These are phyloP conservation scores for Allium cepa DNA, from an alignment of 106 monocot genomes.

Conservation along the genomic window DNA sequence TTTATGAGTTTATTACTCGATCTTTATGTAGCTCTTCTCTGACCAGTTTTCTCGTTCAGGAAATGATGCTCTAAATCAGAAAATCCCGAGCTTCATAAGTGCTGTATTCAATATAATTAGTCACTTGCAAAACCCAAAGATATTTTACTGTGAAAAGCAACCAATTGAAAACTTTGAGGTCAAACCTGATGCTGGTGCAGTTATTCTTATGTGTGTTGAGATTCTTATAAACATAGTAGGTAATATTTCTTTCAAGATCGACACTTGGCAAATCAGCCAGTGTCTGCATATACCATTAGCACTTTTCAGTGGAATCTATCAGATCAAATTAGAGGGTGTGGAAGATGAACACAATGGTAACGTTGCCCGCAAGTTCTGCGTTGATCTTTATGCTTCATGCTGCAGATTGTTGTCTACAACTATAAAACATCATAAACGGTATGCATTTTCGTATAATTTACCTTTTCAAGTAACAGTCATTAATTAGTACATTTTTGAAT, in stretches of 20 bases:
- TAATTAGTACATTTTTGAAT: no score
- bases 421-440: conserved; percentile 72
- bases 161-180: conserved; percentile 8
- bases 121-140: conserved; percentile 53
- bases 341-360: conserved; percentile 3
- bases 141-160: conserved; percentile 43
- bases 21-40: conserved; percentile 4
- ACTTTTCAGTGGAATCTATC: conserved; percentile 56
- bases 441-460: conserved; percentile 7
- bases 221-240: conserved; percentile 64
- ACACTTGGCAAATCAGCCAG: conserved; percentile 47
- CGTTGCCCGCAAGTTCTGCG: conserved; percentile 48
- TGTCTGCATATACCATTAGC: conserved; percentile 56
- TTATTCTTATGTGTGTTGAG: conserved; percentile 83
- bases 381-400: conserved; percentile 80
- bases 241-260: conserved; percentile 48
- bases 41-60: conserved; percentile 33
- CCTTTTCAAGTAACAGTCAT: no score
- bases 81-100: conserved; percentile 45
- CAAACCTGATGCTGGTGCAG: conserved; percentile 62
- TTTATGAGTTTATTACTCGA: no score
- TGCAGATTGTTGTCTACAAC: conserved; percentile 73
- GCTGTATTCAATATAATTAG: conserved; percentile 69
- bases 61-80: conserved; percentile 31
- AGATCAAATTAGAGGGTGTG: conserved; percentile 11